Evolutionary conservation across 225 moss, liverwort and hornwort genomes (phyloP), one percentile per base, ranked within the genome.

Genomic region (Physcomitrium patens): DNA sequence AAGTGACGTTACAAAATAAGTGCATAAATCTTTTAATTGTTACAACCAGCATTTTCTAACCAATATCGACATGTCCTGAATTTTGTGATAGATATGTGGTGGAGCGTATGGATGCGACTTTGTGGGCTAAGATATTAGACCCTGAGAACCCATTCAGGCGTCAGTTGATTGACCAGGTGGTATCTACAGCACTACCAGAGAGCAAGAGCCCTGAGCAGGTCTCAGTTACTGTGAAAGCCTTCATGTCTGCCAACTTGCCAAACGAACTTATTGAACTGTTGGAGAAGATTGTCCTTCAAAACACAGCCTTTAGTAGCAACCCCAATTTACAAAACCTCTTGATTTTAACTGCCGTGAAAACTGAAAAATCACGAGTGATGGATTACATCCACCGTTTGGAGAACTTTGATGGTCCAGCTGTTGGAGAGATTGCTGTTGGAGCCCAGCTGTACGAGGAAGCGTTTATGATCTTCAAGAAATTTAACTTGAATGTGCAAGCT

Each of bases 201-300:
- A 92, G 96, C 86, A 94, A 91, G 81, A 91, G 77, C 71, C 96
- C 96, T 41, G 96, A 94, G 79, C 94, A 96, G 62, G 96, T 96
- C 53, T 94, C 94, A 49, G 94, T 94, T 23, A 96, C 96, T 46
- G 96, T 96, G 19, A 96, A 96, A 81, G 96, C 96, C 18, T 96
- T 96, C 78, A 96, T 96, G 96, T 88, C 92, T 16, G 92, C 92
- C 10, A 89, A 96, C 68, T 79, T 94, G 63, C 94, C 96, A 1
- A 89, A 96, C 75, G 93, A 96, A 67, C 77, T 96, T 50, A 92
- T 96, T n/a, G 96, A 96, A 74, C 87, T 96, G 23, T 86, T 96
- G 14, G 96, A 96, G 85, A 94, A 96, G 74, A 89, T 96, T 46
- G 94, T 96, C 5, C 85, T 93, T 16, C 96, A 96, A 69, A 89